Evolutionary conservation across 805 yeast species (phyloP).

Genomic region (Ogataea neopini): DNA sequence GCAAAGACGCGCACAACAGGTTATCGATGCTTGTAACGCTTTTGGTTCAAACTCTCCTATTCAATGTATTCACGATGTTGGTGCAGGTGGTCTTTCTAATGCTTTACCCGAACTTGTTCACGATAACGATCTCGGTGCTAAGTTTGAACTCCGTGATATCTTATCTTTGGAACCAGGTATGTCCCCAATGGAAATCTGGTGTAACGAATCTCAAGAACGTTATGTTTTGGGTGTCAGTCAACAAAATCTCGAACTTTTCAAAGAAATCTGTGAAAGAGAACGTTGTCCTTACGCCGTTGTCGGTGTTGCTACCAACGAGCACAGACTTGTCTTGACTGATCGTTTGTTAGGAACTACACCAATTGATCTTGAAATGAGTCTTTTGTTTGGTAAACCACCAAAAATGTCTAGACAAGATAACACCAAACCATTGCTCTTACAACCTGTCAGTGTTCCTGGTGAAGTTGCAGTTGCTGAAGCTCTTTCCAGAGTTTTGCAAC

Average conservation of each 20-base stretch:
- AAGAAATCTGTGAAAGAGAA: slow-evolving; percentile 86
- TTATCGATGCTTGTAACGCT: slow-evolving; percentile 89
- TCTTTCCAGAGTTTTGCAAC: slow-evolving; percentile 73
- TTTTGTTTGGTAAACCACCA: slow-evolving; percentile 96
- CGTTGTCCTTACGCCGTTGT: slow-evolving; percentile 96
- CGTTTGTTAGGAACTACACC: slow-evolving; percentile 77
- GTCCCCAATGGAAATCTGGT: slow-evolving; percentile 99
- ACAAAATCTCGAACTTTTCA: slow-evolving; percentile 68
- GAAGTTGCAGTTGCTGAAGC: slow-evolving; percentile 58
- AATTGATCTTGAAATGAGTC: slow-evolving; percentile 93
- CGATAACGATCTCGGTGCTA: slow-evolving; percentile 94
- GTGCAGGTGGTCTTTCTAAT: slow-evolving; percentile 98
- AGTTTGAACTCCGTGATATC: slow-evolving; percentile 86
- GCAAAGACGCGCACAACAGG: slow-evolving; percentile 99
- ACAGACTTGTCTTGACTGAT: slow-evolving; percentile 80
- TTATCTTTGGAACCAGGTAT: slow-evolving; percentile 93
- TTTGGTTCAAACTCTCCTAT: slow-evolving; percentile 76
- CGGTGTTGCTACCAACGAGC: slow-evolving; percentile 88
- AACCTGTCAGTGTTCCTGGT: slow-evolving; percentile 33
- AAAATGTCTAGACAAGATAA: slow-evolving; percentile 79
- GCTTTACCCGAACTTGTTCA: slow-evolving; percentile 97
- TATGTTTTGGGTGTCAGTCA: slow-evolving; percentile 91
- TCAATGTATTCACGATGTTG: slow-evolving; percentile 96
- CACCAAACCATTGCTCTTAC: slow-evolving; percentile 58
- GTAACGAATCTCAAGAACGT: slow-evolving; percentile 98